Percentiles rank a stretch among this genome's conserved stretches.
Conservation (phyloP, 257 asterid species). For the Solanum chilense region DNA sequence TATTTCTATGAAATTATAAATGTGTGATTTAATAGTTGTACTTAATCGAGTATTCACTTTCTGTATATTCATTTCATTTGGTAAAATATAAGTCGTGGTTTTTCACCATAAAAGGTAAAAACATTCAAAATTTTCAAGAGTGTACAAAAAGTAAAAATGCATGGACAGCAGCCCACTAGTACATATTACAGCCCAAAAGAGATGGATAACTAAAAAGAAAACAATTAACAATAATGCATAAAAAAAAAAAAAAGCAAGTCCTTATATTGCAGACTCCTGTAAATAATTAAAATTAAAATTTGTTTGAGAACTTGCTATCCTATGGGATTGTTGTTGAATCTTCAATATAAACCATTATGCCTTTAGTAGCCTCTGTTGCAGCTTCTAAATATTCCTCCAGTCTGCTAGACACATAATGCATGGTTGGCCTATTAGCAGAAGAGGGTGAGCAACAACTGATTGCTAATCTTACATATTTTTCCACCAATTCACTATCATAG, state of each 20-base stretch:
- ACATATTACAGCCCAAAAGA: neutral
- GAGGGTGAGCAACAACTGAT: constrained; percentile 18
- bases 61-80: neutral
- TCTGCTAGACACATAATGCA: constrained; percentile 22
- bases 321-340: neutral
- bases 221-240: neutral
- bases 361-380: neutral
- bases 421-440: constrained; percentile 16
- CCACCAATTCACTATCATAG: constrained; percentile 3
- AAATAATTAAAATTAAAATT: neutral
- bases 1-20: neutral
- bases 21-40: neutral
- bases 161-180: neutral
- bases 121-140: neutral
- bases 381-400: constrained; percentile 12
- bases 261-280: neutral
- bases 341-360: neutral
- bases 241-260: neutral
- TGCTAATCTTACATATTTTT: constrained; percentile 31
- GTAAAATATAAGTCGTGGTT: neutral
- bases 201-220: neutral
- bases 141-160: neutral
- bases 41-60: neutral
- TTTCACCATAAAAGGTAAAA: neutral
- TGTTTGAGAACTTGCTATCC: neutral